Evolutionary conservation across 2,329 filamentous ascomycete species (phyloP).

Genomic region (Boeremia exigua): DNA sequence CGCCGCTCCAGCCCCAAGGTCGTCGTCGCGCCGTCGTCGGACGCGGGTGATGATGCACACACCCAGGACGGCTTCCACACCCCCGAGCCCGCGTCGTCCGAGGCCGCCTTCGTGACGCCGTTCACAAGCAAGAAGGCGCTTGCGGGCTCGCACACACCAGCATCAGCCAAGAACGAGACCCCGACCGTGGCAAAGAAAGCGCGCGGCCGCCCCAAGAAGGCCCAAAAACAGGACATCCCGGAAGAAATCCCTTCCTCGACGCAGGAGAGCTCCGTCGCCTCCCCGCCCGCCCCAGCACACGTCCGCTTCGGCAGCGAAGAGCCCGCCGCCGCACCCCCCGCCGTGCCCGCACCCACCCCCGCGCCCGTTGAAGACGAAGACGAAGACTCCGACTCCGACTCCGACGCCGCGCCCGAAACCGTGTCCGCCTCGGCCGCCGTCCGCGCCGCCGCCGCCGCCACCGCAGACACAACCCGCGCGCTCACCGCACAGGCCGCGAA

Average conservation of each 20-base stretch:
- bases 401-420: constrained; percentile 49
- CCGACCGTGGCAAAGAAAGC: constrained; percentile 25
- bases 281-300: constrained; percentile 23
- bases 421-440: constrained; percentile 42
- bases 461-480: constrained; percentile 40
- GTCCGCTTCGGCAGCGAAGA: constrained; percentile 48
- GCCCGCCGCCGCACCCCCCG: constrained; percentile 21
- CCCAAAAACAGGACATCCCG: constrained; percentile 12
- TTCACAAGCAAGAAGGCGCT: constrained; percentile 25
- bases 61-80: constrained; percentile 33
- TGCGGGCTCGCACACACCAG: constrained; percentile 37
- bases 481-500: constrained; percentile 37
- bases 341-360: neutral
- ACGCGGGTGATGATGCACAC: constrained; percentile 17
- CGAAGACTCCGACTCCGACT: constrained; percentile 40
- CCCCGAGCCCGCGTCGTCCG: constrained; percentile 26
- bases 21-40: constrained; percentile 25
- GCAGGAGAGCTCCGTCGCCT: constrained; percentile 31
- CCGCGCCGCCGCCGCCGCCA: constrained; percentile 34
- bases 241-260: constrained; percentile 40
- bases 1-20: constrained; percentile 35
- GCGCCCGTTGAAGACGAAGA: too few relatives aligned
- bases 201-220: constrained; percentile 24
- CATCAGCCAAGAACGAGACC: constrained; percentile 20
- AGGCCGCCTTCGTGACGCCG: constrained; percentile 31